These are phyloP conservation scores for Suhomyces canberraensis DNA, from an alignment of 805 yeast genomes.

Conservation along the genomic window DNA sequence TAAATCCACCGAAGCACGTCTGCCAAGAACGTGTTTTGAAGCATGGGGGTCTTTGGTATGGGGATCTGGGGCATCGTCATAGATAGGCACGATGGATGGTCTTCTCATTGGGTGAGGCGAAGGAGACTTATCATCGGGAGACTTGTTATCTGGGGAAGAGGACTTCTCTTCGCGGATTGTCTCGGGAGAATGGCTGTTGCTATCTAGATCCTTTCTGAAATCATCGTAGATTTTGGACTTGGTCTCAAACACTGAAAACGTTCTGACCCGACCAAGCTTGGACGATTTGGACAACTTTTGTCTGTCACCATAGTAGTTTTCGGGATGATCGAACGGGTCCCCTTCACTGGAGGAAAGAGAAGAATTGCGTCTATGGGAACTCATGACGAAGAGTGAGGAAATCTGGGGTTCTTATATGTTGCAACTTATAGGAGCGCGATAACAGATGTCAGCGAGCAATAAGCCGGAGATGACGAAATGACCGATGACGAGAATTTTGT, in stretches of 20 bases:
- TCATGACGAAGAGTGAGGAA: background rate
- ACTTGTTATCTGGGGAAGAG: conserved; percentile 2
- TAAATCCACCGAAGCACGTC: conserved; percentile 35
- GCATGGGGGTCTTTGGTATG: background rate
- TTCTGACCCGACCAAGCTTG: conserved; percentile 51
- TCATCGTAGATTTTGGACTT: conserved; percentile 6
- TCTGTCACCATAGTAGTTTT: conserved; percentile 58
- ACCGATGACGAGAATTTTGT: no score
- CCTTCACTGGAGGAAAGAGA: conserved; percentile 43
- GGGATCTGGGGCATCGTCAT: conserved; percentile 11
- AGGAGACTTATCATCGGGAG: background rate
- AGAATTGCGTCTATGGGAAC: conserved; percentile 1
- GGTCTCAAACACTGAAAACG: conserved; percentile 45
- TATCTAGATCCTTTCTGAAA: background rate
- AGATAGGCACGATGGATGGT: conserved; percentile 31
- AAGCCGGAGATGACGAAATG: no score
- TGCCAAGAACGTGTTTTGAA: no score
- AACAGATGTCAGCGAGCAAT: no score
- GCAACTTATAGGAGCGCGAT: no score
- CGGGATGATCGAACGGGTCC: conserved; percentile 71
- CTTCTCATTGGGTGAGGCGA: conserved; percentile 9
- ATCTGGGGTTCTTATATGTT: no score
- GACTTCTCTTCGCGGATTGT: background rate
- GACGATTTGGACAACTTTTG: conserved; percentile 16
- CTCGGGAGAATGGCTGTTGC: background rate